Evolutionary conservation across 1,284 basidiomycete species (phyloP).

Genomic region (Boletus semigastroideus): DNA sequence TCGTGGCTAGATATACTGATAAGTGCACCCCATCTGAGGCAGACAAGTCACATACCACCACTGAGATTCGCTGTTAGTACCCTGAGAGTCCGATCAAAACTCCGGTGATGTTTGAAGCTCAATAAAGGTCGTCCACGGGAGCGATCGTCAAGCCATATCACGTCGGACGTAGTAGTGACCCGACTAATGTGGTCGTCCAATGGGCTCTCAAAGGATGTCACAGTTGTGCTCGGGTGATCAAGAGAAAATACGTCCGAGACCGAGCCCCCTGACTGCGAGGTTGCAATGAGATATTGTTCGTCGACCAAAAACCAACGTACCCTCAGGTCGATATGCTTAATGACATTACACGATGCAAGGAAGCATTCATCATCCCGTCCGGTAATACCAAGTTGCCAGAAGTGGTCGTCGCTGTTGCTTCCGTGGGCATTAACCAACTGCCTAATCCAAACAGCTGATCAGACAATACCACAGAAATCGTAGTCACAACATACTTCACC

Average conservation of each 20-base stretch:
- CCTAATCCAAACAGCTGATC: slow-evolving; percentile 14
- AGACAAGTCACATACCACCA: slow-evolving; percentile 35
- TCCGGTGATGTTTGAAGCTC: slow-evolving; percentile 59
- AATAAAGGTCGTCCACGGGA: slow-evolving; percentile 54
- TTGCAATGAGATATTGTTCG: slow-evolving; percentile 8
- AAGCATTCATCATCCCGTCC: slow-evolving; percentile 27
- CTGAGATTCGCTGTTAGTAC: slow-evolving; percentile 38
- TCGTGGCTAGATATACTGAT: slow-evolving; percentile 31
- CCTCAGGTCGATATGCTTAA: slow-evolving; percentile 47
- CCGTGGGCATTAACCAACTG: slow-evolving; percentile 24
- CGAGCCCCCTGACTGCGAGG: slow-evolving; percentile 26
- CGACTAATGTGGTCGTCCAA: slow-evolving; percentile 45
- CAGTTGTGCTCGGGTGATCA: slow-evolving; percentile 33
- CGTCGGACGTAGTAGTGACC: slow-evolving; percentile 55
- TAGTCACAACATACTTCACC: slow-evolving; percentile 30
- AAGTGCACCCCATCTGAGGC: not conserved
- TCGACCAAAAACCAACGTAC: slow-evolving; percentile 33
- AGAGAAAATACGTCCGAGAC: slow-evolving; percentile 37
- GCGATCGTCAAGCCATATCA: slow-evolving; percentile 69
- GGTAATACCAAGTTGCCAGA: slow-evolving; percentile 33
- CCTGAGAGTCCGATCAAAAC: slow-evolving; percentile 56
- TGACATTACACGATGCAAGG: slow-evolving; percentile 33
- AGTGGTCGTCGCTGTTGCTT: slow-evolving; percentile 20
- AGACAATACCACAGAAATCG: slow-evolving; percentile 28
- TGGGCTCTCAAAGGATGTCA: slow-evolving; percentile 54